Conservation (phyloP, 202 grass and related monocot species). For the Schoenoplectus triqueter region DNA sequence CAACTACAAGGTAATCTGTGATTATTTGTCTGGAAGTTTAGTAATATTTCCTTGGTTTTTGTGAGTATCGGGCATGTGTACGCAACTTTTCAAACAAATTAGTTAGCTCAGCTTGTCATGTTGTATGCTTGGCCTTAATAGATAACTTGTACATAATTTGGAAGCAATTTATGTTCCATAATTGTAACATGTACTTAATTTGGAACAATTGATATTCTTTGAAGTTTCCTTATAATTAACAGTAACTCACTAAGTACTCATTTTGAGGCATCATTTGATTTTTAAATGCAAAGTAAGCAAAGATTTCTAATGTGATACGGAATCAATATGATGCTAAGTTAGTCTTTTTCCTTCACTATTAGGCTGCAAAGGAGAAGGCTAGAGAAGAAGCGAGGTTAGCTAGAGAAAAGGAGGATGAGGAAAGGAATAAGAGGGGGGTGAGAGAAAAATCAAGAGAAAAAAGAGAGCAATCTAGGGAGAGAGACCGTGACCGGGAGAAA, state of each 20-base stretch:
- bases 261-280: constrained; percentile 1
- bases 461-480: constrained; percentile 69
- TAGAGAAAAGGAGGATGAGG: constrained; percentile 68
- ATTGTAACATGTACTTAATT: too few relatives aligned
- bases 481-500: constrained; percentile 51
- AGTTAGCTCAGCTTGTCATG: background rate
- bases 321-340: constrained; percentile 10
- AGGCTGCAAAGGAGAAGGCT: constrained; percentile 57
- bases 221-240: constrained; percentile 28
- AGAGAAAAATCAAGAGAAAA: constrained; percentile 46
- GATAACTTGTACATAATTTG: background rate
- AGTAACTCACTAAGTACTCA: background rate
- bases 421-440: constrained; percentile 58
- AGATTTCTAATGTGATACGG: background rate
- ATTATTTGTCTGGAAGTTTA: constrained; percentile 13
- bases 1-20: constrained; percentile 68
- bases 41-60: background rate
- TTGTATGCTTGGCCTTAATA: background rate
- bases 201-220: background rate
- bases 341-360: constrained; percentile 14
- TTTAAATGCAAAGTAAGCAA: background rate
- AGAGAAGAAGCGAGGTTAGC: constrained; percentile 75
- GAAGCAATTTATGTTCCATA: too few relatives aligned
- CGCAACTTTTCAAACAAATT: background rate
- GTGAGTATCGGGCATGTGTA: background rate